Evolutionary conservation across 164 flowering plant genomes (phyloP).

Genomic region (Chimonanthus salicifolius): DNA sequence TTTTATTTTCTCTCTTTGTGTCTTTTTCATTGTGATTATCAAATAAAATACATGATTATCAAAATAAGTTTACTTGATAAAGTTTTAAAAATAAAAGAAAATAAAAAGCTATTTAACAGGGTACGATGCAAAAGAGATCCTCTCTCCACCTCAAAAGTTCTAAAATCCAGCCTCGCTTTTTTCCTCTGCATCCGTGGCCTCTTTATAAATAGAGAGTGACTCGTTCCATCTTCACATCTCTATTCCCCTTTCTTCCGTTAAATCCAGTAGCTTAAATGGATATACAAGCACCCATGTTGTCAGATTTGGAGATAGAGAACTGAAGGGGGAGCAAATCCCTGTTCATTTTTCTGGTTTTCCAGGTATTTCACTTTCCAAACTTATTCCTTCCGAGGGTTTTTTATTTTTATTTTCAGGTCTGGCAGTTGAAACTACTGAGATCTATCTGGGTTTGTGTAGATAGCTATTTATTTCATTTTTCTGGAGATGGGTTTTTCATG

Average conservation of each 20-base stretch:
- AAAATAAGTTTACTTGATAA: no score
- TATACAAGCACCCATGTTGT: not conserved
- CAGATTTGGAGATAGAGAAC: not conserved
- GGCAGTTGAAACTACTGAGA: not conserved
- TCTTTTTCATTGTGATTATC: no score
- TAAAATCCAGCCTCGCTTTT: constrained; percentile 4
- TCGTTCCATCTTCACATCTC: not conserved
- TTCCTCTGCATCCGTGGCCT: not conserved
- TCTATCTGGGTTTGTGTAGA: not conserved
- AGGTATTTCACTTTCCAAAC: not conserved
- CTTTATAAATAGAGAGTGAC: not conserved
- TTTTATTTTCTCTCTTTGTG: no score
- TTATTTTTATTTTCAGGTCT: not conserved
- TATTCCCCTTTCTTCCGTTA: not conserved
- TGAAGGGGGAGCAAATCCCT: not conserved
- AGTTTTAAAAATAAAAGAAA: no score
- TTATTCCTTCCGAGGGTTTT: not conserved
- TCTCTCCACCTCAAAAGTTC: not conserved
- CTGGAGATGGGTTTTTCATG: not conserved
- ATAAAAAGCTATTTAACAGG: no score
- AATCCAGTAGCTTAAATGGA: constrained; percentile 5
- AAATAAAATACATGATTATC: no score
- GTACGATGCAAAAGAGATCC: not conserved
- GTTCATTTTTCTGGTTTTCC: not conserved
- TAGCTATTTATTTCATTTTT: not conserved